Percentiles rank a stretch among this genome's conserved stretches.
Conservation (phyloP, 169 alveolate species). For the Plasmodium coatneyi region DNA sequence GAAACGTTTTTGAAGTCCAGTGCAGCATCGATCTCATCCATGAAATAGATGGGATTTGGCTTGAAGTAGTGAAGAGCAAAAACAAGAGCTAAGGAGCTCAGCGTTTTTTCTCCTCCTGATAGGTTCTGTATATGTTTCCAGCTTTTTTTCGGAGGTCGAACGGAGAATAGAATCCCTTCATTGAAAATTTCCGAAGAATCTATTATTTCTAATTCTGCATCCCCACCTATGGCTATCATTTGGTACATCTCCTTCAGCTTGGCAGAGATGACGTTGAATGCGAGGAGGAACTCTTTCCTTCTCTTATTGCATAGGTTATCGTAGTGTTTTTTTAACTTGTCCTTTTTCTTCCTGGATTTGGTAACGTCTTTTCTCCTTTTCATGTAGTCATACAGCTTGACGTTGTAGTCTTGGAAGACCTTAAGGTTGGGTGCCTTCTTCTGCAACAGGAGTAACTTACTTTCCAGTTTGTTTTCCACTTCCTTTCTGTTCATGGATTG, state of each 20-base stretch:
- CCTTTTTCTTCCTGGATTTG: slow-evolving; percentile 72
- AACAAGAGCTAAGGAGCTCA: slow-evolving; percentile 96
- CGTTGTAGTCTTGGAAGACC: slow-evolving; percentile 76
- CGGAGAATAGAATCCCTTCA: slow-evolving; percentile 97
- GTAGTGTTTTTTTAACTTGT: slow-evolving; percentile 73
- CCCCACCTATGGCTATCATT: slow-evolving; percentile 96
- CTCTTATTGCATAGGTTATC: slow-evolving; percentile 81
- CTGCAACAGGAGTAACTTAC: slow-evolving; percentile 56
- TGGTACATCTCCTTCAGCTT: slow-evolving; percentile 92
- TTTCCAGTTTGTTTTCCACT: slow-evolving; percentile 78
- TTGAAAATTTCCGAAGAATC: slow-evolving; percentile 97
- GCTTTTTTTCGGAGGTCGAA: slow-evolving; percentile 97
- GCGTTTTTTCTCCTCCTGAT: slow-evolving; percentile 98
- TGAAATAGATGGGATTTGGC: slow-evolving; percentile 98
- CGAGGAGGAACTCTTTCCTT: slow-evolving; percentile 85
- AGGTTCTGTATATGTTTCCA: slow-evolving; percentile 97
- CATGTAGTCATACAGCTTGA: slow-evolving; percentile 79
- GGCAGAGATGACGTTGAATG: slow-evolving; percentile 87
- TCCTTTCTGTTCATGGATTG: slow-evolving; percentile 78
- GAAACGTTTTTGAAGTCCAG: slow-evolving; percentile 97
- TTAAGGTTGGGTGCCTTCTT: slow-evolving; percentile 76
- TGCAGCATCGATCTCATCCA: slow-evolving; percentile 99
- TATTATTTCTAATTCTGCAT: slow-evolving; percentile 97
- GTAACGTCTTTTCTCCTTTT: slow-evolving; percentile 78
- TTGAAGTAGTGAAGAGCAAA: slow-evolving; percentile 98